Evolutionary conservation across 441 rosid genomes (phyloP), one percentile per base, ranked within the genome.

Genomic region (Syzygium syzygioides): DNA sequence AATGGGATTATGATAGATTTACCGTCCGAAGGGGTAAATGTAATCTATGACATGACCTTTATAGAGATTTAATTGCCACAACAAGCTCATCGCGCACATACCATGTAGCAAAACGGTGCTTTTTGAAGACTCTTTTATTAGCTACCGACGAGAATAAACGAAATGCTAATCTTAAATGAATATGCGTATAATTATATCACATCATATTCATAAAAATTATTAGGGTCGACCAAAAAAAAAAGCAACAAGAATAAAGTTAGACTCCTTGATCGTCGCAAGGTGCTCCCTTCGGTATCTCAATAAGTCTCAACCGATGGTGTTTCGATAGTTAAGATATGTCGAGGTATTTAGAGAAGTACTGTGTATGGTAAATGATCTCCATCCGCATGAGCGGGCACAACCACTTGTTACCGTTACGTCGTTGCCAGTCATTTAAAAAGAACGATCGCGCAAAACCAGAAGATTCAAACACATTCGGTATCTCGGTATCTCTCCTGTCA

Each of bases 401-500:
- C 8, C 12, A 11, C 28, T 20, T 2, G 50, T 20, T 10, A 71
- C 15, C 12, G 28, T 4, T 23, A 9, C 7, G 1, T 1, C 0
- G n/a, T 23, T 12, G 1, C 9, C 17, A 0, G 1, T 37, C 26
- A 37, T 9, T 34, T 34, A 2, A 9, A 34, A 68, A 19, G 23
- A 23, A 11, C 3, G 4, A 11, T 7, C 7, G 50, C 25, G 7
- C 48, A 2, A 6, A 37, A 37, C 5, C 14, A 23, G 52, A 23
- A 45, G n/a, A 76, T 23, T 76, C 17, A 9, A 23, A 26, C 0
- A 5, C 15, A 23, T 41, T 4, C 18, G 5, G 9, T 37, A 41
- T 41, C 52, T 15, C 18, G 5, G 9, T 37, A 41, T 41, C 52
- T 13, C 83, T 6, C 52, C 26, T n/a, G 9, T 14, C 17, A 17